Conservation (phyloP, 1,284 basidiomycete species). For the Cerrena zonata region DNA sequence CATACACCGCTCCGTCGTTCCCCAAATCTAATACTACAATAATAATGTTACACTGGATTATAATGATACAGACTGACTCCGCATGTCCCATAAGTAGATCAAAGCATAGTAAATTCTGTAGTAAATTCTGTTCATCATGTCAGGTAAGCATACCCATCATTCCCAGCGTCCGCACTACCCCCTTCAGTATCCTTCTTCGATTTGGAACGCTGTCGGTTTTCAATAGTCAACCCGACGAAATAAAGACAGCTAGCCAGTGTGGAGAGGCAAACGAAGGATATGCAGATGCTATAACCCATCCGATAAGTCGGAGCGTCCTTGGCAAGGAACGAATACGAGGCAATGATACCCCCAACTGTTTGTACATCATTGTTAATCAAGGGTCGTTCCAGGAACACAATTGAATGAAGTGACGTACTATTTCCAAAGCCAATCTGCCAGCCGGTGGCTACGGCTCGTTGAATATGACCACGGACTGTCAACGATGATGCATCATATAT, state of each 20-base stretch:
- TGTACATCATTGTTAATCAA: not conserved
- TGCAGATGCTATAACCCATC: conserved; percentile 26
- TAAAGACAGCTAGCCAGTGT: conserved; percentile 22
- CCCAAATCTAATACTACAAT: too few relatives aligned
- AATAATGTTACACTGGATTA: too few relatives aligned
- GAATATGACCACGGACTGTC: conserved; percentile 25
- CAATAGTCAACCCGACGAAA: conserved; percentile 5
- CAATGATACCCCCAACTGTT: conserved; percentile 26
- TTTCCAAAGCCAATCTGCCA: conserved; percentile 29
- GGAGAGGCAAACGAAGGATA: conserved; percentile 25
- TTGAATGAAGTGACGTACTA: too few relatives aligned
- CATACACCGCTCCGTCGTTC: too few relatives aligned
- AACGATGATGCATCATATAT: not conserved
- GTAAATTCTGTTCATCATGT: not conserved
- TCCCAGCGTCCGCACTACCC: not conserved
- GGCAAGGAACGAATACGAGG: conserved; percentile 27
- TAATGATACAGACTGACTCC: too few relatives aligned
- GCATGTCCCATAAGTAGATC: too few relatives aligned
- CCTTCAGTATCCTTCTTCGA: not conserved
- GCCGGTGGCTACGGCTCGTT: conserved; percentile 24
- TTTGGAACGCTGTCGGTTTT: conserved; percentile 14
- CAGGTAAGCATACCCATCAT: not conserved
- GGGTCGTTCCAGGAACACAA: not conserved
- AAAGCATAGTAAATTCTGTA: too few relatives aligned
- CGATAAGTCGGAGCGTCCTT: conserved; percentile 27